These are phyloP conservation scores for Kappamyces sp. DNA, from an alignment of 192 early-diverging fungal genomes.

Conservation along the genomic window DNA sequence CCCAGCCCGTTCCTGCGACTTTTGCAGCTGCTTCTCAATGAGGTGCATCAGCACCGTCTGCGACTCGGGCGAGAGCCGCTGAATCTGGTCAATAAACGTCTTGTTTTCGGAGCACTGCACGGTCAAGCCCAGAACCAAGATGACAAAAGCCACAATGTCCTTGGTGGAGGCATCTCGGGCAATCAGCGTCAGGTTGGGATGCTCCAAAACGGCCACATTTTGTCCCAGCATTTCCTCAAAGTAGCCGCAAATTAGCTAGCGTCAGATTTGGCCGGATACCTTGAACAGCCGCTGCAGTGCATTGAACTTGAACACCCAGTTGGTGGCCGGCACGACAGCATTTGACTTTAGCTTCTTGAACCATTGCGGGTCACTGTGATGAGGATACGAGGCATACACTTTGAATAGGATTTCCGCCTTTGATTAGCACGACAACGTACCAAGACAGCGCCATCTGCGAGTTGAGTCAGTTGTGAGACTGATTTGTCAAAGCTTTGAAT, in stretches of 20 bases:
- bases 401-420: not conserved
- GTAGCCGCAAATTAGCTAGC: conserved; percentile 64
- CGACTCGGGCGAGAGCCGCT: conserved; percentile 56
- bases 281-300: conserved; percentile 87
- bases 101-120: conserved; percentile 85
- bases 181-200: conserved; percentile 76
- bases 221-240: conserved; percentile 84
- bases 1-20: no score
- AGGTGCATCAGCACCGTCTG: conserved; percentile 88
- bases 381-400: not conserved
- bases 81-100: conserved; percentile 78
- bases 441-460: no score
- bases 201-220: conserved; percentile 49
- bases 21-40: conserved; percentile 61
- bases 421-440: no score
- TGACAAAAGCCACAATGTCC: conserved; percentile 75
- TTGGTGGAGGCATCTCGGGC: conserved; percentile 67
- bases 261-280: not conserved
- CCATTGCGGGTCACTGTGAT: conserved; percentile 76
- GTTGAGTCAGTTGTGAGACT: no score
- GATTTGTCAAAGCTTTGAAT: no score
- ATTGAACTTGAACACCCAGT: conserved; percentile 94
- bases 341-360: conserved; percentile 68
- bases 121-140: conserved; percentile 75
- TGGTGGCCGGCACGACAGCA: conserved; percentile 66